Base-by-base conservation (phyloP, 2,329 filamentous ascomycete genomes). In the Cyanodermella asteris region DNA sequence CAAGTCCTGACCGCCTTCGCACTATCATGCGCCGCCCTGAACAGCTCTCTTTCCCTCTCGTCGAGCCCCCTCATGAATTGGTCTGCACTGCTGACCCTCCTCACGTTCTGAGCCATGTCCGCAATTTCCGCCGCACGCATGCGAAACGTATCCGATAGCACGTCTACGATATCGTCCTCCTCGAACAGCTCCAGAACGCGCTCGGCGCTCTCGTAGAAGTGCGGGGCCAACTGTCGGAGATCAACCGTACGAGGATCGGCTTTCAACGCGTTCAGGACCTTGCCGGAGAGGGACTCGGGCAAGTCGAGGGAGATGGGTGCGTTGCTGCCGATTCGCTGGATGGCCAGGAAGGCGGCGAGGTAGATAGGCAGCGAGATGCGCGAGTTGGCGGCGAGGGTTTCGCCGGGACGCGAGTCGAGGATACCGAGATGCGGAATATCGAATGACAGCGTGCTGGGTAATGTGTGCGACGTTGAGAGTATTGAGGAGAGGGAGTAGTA, bases 381-480 rank as follows among this genome's bases (percentile, higher is more conserved):
- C 1, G 80, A 84, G 31, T 77, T 76, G 27, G 71, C 52, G 46
- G 84, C 87, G 39, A 61, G 61, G 39, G 64, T 60, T 35, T 59
- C 59, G 22, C 60, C 63, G 13, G 75, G 63, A 41, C 78, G 84
- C 41, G 81, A 81, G 50, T 91, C 81, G 31, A 97, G 62, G 46
- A 91, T 80, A 36, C 82, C 82, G 22, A 94, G 65, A 28, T 76
- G 71, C 12, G 81, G 74, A 16, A 91, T 72, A 31, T 84, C 75
- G 41, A 93, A 65, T 43, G 91, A 76, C 51, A 94, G 93, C 25
- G 76, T 90, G 55, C 82, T 91, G 20, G 87, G 84, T 16, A 93
- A 67, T 75, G 93, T 94, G 71, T 91, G 78, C 24, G 76, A 70
- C 46, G 87, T 77, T 7, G 78, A 87, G 22, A 87, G 61, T 51